These are phyloP conservation scores for Wickerhamomyces bovis DNA, from an alignment of 805 yeast genomes.

Conservation along the genomic window DNA sequence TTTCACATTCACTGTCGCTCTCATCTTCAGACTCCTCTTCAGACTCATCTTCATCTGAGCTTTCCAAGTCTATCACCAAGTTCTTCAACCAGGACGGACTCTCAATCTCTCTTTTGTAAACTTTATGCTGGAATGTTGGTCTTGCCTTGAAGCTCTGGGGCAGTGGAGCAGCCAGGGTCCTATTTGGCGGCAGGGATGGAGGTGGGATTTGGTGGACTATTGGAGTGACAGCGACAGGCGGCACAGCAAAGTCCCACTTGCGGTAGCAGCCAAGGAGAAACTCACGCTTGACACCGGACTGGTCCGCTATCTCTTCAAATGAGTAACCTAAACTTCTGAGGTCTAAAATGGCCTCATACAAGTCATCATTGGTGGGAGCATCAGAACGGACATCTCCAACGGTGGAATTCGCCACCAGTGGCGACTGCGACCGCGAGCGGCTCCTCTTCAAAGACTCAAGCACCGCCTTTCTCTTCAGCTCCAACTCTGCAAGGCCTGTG, in stretches of 20 bases:
- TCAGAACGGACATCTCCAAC: neutral
- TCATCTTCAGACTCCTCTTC: constrained; percentile 3
- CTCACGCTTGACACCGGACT: constrained; percentile 14
- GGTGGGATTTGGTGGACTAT: neutral
- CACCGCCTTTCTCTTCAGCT: constrained; percentile 21
- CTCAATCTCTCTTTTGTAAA: constrained; percentile 9
- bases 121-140: constrained; percentile 12
- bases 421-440: constrained; percentile 3
- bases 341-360: constrained; percentile 19
- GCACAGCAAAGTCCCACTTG: constrained; percentile 17
- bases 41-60: constrained; percentile 16
- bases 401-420: neutral
- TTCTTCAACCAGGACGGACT: constrained; percentile 22
- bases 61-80: constrained; percentile 20
- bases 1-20: neutral
- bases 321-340: constrained; percentile 21
- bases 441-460: constrained; percentile 17
- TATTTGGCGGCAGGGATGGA: neutral
- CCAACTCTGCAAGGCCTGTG: constrained; percentile 9
- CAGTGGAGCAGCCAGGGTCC: neutral
- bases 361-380: neutral
- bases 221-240: constrained; percentile 1
- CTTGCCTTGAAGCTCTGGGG: neutral
- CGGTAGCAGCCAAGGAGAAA: constrained; percentile 15
- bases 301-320: constrained; percentile 14